Evolutionary conservation across 1,139 yeast species (phyloP), one percentile per base, ranked within the genome.

Genomic region (Kurtzmaniella quercitrusa): DNA sequence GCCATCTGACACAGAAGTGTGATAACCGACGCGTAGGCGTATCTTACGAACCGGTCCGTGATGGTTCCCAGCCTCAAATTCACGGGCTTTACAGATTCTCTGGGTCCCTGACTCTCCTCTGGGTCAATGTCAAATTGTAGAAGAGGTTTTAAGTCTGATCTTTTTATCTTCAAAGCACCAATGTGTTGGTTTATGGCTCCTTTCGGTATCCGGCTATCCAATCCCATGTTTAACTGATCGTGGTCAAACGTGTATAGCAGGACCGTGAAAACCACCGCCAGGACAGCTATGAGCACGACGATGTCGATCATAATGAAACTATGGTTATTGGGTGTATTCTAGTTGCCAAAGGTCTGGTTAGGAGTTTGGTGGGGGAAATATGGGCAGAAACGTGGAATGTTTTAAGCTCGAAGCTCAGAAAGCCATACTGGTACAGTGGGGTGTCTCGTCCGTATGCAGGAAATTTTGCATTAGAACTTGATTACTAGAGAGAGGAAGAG

Each of bases 1-100:
- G 68, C 63, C 34, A 72, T 53, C 46, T 62, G 62, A 6, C 65
- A 51, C 41, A 73, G 66, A 12, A 68, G 53, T 14, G 73, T 53
- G 3, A 66, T 48, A 10, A 67, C 59, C 3, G 52, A 38, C 40
- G 69, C 58, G 48, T 71, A 72, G 9, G 66, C 47, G 2, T 46
- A 40, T 2, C 69, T 66, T 4, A 68, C 54, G 5, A 56, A 44
- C 16, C 16, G 39, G 24, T 55, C 46, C 9, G 39, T 36, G 25
- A 12, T 21, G 12, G 15, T 36, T 17, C 38, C 38, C 15, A 12
- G 38, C 21, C 24, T 36, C 16, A 19, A 18, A 19, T 36, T 19
- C 7, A 21, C 7, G 15, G 23, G 23, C n/a, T 14, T 18, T 9
- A 19, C 38, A 36, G 15, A n/a, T 2, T 11, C 23, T 12, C 21